A percentile compares a stretch with the other conserved stretches of the same genome.
Conservation (phyloP, 1,284 basidiomycete genomes). For the Cryptococcus sp. region DNA sequence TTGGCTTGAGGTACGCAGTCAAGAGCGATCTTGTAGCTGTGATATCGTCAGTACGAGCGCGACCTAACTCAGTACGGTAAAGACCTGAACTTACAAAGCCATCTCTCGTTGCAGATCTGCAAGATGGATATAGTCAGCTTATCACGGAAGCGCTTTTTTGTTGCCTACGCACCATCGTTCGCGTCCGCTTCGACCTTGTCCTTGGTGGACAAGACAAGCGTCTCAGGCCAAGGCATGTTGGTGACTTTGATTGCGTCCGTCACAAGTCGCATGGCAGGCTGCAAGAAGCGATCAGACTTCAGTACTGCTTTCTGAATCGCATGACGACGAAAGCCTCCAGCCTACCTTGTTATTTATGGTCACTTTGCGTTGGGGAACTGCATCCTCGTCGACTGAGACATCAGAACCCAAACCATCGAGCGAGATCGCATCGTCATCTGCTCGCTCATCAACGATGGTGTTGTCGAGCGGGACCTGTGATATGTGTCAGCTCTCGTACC, state of each 20-base stretch:
- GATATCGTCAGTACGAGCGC: no score
- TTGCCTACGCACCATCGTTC: conserved; percentile 48
- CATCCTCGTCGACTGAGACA: conserved; percentile 68
- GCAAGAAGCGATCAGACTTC: not conserved
- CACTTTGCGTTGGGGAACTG: conserved; percentile 74
- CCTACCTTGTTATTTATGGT: conserved; percentile 77
- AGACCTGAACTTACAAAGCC: conserved; percentile 74
- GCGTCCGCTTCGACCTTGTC: conserved; percentile 75
- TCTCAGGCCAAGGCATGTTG: conserved; percentile 81
- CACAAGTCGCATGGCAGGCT: conserved; percentile 81
- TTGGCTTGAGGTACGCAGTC: conserved; percentile 76
- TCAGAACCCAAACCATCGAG: conserved; percentile 71
- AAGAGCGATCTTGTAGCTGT: conserved; percentile 88
- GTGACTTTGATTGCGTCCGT: conserved; percentile 76
- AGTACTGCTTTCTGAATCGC: not conserved
- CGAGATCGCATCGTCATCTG: conserved; percentile 59
- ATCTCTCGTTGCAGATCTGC: conserved; percentile 87
- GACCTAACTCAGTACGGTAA: not conserved
- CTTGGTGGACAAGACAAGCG: conserved; percentile 72
- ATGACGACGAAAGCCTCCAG: conserved; percentile 7
- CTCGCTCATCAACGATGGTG: conserved; percentile 52
- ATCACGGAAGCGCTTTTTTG: not conserved
- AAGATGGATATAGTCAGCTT: conserved; percentile 2
- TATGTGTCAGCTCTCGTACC: not conserved
- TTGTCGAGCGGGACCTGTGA: conserved; percentile 25